Base-by-base conservation (phyloP, 2,329 filamentous ascomycete species). In the Apiospora pterosperma region DNA sequence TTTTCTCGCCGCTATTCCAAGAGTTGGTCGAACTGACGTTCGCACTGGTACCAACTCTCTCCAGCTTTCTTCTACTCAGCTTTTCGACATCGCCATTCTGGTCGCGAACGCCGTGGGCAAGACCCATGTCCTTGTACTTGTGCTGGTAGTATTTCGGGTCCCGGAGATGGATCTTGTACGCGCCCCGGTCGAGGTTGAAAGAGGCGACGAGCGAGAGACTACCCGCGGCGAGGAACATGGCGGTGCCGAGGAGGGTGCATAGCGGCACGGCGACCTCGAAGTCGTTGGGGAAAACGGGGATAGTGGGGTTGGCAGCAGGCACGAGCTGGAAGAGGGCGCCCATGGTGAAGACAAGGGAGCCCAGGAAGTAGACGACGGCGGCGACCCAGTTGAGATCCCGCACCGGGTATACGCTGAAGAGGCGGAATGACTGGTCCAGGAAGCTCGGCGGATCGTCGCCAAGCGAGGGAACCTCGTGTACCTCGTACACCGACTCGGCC, bases 401-500 rank as follows among this genome's bases (percentile, higher is more conserved):
- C 36, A 64, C 66, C 31, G 66, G 67, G 55, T 64, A 69, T 6
- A 64, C 61, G 6, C 61, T 67, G 59, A 69, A 66, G 66, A 69
- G 67, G 36, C 66, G 64, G 16, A 42, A 25, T 8, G 67, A 44
- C 52, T 67, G 66, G 23, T 60, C 41, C 48, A 59, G 23, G 38
- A 58, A 64, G n/a, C 42, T 36, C 19, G 52, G 41, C 5, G 62
- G 62, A 11, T 48, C 62, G 19, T 62, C 39, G 25, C 28, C 38
- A 28, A 39, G 38, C 12, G 36, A 12, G 10, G 23, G 28, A 19
- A 62, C 39, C 34, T 36, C 36, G 16, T 44, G 28, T 19, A 58
- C 44, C n/a, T 41, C 59, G 44, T 60, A 58, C 8, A 66, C 55
- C 41, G 62, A 36, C 19, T 55, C 41, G 85, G 88, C 69, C 64